Evolutionary conservation across 805 yeast genomes (phyloP).

Genomic region (Candida michaelii): DNA sequence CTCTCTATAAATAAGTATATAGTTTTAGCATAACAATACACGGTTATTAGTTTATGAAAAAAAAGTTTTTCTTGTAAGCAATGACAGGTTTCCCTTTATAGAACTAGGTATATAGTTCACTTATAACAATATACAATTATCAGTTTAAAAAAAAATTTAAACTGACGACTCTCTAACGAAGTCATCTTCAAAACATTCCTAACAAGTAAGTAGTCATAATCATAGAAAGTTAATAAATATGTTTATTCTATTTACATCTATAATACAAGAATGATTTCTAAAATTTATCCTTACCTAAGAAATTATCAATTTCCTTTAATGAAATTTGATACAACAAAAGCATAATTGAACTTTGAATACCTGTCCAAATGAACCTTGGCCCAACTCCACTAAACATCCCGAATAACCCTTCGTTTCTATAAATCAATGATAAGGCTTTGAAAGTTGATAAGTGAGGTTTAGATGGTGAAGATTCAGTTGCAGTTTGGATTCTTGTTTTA

Average conservation of each 20-base stretch:
- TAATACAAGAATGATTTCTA: slow-evolving; percentile 1
- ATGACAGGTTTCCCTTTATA: no score
- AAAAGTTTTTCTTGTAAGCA: no score
- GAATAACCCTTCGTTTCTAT: slow-evolving; percentile 67
- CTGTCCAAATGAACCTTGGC: slow-evolving; percentile 95
- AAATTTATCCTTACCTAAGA: slow-evolving; percentile 10
- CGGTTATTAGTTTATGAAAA: no score
- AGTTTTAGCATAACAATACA: no score
- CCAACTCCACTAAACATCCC: slow-evolving; percentile 95
- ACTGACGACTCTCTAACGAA: no score
- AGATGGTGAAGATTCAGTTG: slow-evolving; percentile 36
- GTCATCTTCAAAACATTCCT: no score
- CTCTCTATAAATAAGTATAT: no score
- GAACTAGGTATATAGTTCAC: no score
- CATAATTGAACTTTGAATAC: slow-evolving; percentile 93
- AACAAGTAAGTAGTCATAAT: no score
- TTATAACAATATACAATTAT: no score
- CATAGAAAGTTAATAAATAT: no score
- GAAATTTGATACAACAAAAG: slow-evolving; percentile 80
- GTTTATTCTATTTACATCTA: slow-evolving; percentile 3
- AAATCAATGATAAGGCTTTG: slow-evolving; percentile 44
- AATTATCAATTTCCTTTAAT: slow-evolving; percentile 46
- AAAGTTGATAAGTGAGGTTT: slow-evolving; percentile 23
- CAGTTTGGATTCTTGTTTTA: slow-evolving; percentile 91
- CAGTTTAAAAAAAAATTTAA: no score